phyloP scores from a whole-genome alignment of 2,329 filamentous ascomycete species.

The Colletotrichum noveboracense region DNA sequence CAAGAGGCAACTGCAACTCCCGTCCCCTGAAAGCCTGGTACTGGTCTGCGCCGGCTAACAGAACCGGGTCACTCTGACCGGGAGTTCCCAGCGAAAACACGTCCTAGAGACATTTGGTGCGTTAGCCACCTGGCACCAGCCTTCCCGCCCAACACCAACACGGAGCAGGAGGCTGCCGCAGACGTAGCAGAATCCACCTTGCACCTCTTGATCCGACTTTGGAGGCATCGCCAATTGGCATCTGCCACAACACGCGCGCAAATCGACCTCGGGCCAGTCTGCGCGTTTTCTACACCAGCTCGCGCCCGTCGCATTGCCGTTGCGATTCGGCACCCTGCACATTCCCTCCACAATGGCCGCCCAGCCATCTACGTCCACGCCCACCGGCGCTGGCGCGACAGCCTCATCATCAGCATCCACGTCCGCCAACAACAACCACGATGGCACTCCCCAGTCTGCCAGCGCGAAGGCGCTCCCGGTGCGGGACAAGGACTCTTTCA shows the following conservation, averaged over 20 bases:
- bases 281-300: not conserved
- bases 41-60: slow-evolving; percentile 8
- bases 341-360: slow-evolving; percentile 47
- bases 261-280: not conserved
- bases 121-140: slow-evolving; percentile 7
- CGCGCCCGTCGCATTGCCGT: slow-evolving; percentile 36
- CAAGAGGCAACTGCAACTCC: not conserved
- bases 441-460: slow-evolving; percentile 20
- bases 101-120: not conserved
- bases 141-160: slow-evolving; percentile 20
- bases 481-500: slow-evolving; percentile 62
- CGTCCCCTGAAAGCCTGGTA: not conserved
- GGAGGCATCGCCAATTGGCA: slow-evolving; percentile 20
- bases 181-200: slow-evolving; percentile 20
- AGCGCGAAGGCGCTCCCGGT: slow-evolving; percentile 37
- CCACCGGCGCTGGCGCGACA: slow-evolving; percentile 29
- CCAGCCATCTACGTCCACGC: slow-evolving; percentile 40
- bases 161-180: slow-evolving; percentile 13
- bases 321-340: slow-evolving; percentile 39
- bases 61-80: not conserved
- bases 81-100: not conserved
- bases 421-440: slow-evolving; percentile 26
- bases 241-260: slow-evolving; percentile 16
- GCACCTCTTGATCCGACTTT: slow-evolving; percentile 5
- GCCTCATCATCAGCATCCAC: slow-evolving; percentile 36